Evolutionary conservation across 495 filamentous ascomycete genomes (phyloP), one percentile per base, ranked within the genome.

Genomic region (Podospora conica): DNA sequence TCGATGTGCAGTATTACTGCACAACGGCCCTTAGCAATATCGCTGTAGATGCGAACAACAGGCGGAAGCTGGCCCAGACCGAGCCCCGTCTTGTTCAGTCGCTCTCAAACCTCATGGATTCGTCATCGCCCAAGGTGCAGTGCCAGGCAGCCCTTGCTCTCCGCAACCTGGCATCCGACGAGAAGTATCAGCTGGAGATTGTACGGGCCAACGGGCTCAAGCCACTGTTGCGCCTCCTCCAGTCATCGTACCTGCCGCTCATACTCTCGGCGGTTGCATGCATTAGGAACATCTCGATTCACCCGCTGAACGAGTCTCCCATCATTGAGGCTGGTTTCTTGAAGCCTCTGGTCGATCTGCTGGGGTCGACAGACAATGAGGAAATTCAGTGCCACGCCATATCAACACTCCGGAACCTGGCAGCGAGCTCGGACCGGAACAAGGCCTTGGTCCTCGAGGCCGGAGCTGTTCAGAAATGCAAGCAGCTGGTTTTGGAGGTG

Each of bases 381-480:
- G 95, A 98, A 73, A 98, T 98, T 40, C 95, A 98, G 74, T 98
- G 95, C 72, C 95, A 98, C 71, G 96, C 95, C 40, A 98, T 98
- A 66, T 98, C 96, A 9, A 98, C 95, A 0, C 87, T 98, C 20
- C 86, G 95, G 59, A 98, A 98, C 71, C 85, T 98, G 27, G 95
- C 95, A 20, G 95, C 95, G 20, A 97, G 92, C 79, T 97, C 94
- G 10, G 95, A 98, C 74, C 86, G 91, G 61, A 98, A 98, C 82
- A 98, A 98, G 79, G 90, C 95, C 64, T 84, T 98, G 12, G 95
- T 98, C 5, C 82, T 98, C 53, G 92, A 98, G 77, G 95, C 95
- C 11, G 95, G 96, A 18, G 95, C 95, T 20, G 95, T 98, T 55
- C 92, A 97, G 74, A 98, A 98, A 73, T 98, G 95, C 86, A 98